These are phyloP conservation scores for Vitis hybrid DNA, from an alignment of 177 flowering plant genomes.

Conservation along the genomic window DNA sequence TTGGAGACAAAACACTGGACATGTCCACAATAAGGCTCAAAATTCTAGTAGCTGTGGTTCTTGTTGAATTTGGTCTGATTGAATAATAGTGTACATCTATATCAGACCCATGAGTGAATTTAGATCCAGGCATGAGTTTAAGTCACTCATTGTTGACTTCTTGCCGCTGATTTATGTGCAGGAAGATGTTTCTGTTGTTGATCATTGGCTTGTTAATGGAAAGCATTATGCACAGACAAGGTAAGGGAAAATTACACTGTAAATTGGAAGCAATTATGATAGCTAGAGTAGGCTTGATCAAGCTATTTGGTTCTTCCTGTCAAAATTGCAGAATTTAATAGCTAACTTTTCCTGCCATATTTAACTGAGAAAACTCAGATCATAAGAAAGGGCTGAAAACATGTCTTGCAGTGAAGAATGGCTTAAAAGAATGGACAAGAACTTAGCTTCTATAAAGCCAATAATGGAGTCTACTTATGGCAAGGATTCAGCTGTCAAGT, in stretches of 20 bases:
- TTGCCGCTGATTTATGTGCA: conserved; percentile 25
- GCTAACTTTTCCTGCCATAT: background rate
- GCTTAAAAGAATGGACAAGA: conserved; percentile 89
- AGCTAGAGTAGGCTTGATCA: background rate
- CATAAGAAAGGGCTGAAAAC: too few relatives aligned
- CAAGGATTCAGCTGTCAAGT: conserved; percentile 72
- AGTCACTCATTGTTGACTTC: background rate
- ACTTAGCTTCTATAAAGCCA: conserved; percentile 53
- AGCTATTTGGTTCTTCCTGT: too few relatives aligned
- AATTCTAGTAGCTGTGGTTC: background rate
- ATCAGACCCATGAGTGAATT: background rate
- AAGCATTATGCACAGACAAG: conserved; percentile 84
- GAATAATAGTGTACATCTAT: background rate
- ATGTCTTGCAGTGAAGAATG: conserved; percentile 74
- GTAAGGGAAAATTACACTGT: conserved; percentile 24
- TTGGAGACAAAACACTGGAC: background rate
- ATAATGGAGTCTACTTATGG: conserved; percentile 88
- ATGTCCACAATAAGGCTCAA: background rate
- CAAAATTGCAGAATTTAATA: too few relatives aligned
- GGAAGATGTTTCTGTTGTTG: conserved; percentile 79
- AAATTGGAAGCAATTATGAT: background rate
- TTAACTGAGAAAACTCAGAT: too few relatives aligned
- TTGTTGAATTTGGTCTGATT: background rate
- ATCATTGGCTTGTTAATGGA: conserved; percentile 95
- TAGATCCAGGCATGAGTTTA: background rate